These are phyloP conservation scores for Paramecium caudatum DNA, from an alignment of 73 alveolate species.

Conservation along the genomic window DNA sequence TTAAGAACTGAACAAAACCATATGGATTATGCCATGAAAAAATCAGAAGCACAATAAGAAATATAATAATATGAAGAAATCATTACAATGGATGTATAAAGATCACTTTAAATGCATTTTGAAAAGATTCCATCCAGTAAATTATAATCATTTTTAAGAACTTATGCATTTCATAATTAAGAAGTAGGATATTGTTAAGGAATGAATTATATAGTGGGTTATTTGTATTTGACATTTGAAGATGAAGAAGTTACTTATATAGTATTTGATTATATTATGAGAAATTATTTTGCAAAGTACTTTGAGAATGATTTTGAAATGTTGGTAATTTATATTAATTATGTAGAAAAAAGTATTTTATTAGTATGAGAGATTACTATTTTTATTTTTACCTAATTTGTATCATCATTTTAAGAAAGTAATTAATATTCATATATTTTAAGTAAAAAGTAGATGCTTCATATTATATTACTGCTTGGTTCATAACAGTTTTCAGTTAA, in stretches of 20 bases:
- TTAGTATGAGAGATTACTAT: constrained; percentile 89
- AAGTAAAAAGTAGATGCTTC: constrained; percentile 82
- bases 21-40: constrained; percentile 11
- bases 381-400: constrained; percentile 90
- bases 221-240: constrained; percentile 85
- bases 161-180: constrained; percentile 90
- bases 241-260: constrained; percentile 92
- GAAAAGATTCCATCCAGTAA: constrained; percentile 61
- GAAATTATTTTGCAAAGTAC: constrained; percentile 75
- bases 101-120: constrained; percentile 65
- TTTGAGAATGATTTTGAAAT: constrained; percentile 82
- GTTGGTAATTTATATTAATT: constrained; percentile 61
- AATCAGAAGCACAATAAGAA: constrained; percentile 61
- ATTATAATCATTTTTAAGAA: constrained; percentile 80
- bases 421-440: neutral
- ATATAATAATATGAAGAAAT: constrained; percentile 49
- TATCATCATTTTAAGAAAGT: constrained; percentile 85
- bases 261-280: constrained; percentile 85
- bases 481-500: constrained; percentile 83
- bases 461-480: constrained; percentile 88
- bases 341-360: constrained; percentile 86
- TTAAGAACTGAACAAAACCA: neutral
- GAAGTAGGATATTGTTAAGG: constrained; percentile 97
- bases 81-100: constrained; percentile 36
- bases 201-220: constrained; percentile 98